Evolutionary conservation across 2,329 filamentous ascomycete species (phyloP).

Genomic region (Didymella pinodella): DNA sequence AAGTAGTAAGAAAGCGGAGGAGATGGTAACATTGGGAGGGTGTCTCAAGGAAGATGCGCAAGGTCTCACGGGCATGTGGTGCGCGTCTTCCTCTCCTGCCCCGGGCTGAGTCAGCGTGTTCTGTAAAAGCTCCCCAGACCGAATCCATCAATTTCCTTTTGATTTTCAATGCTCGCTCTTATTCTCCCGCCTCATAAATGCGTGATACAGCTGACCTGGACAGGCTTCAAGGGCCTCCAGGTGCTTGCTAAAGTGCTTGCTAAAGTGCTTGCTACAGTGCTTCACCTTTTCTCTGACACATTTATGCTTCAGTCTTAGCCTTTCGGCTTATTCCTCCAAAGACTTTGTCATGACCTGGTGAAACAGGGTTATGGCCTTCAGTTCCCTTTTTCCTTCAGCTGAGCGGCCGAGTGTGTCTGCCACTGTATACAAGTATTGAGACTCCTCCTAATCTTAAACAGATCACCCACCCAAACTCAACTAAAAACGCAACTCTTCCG

Average conservation of each 20-base stretch:
- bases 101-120: background rate
- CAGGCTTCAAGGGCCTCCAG: background rate
- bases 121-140: background rate
- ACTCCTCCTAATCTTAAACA: background rate
- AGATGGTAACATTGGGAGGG: background rate
- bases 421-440: background rate
- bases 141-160: background rate
- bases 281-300: background rate
- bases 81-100: background rate
- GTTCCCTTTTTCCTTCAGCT: too few species aligned
- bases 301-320: too few species aligned
- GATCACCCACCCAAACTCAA: too few species aligned
- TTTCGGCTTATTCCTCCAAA: too few species aligned
- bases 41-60: background rate
- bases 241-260: background rate
- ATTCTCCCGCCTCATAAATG: background rate
- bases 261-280: background rate
- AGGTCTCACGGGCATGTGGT: background rate
- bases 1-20: background rate
- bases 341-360: background rate
- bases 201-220: background rate
- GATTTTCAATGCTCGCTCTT: background rate
- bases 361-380: background rate
- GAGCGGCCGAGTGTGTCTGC: background rate
- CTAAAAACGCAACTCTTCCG: background rate